These are phyloP conservation scores for Cryphonectria carpinicola DNA, from an alignment of 2,329 filamentous ascomycete species.

Conservation along the genomic window DNA sequence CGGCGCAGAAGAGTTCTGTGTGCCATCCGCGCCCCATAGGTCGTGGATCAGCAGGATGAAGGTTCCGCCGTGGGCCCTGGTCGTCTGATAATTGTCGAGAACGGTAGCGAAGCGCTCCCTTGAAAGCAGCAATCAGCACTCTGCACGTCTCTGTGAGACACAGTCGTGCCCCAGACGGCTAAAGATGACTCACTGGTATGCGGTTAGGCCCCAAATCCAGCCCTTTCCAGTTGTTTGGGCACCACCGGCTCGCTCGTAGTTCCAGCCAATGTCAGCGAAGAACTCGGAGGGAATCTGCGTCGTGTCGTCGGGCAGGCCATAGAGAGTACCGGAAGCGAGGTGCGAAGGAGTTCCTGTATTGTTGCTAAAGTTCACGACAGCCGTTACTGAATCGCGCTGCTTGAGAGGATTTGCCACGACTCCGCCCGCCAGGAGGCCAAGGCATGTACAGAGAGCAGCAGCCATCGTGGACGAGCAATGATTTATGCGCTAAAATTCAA, in stretches of 20 bases:
- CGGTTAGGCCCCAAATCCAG: constrained; percentile 29
- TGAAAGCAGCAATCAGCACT: background rate
- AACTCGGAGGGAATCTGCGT: constrained; percentile 31
- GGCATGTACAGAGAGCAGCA: background rate
- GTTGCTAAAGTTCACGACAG: constrained; percentile 30
- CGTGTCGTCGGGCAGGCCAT: constrained; percentile 32
- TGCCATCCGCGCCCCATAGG: constrained; percentile 52
- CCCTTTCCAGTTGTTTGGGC: constrained; percentile 30
- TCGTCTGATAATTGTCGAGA: constrained; percentile 49
- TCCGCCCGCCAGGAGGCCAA: constrained; percentile 13
- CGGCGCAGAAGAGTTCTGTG: constrained; percentile 39
- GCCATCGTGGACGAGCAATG: constrained; percentile 5
- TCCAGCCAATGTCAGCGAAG: constrained; percentile 33
- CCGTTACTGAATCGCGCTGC: constrained; percentile 25
- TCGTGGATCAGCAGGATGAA: constrained; percentile 53
- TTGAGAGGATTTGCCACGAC: constrained; percentile 11
- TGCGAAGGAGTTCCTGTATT: constrained; percentile 30
- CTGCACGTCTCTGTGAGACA: background rate
- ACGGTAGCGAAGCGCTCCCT: constrained; percentile 45
- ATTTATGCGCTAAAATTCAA: background rate
- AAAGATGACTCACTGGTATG: constrained; percentile 24
- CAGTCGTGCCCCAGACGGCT: background rate
- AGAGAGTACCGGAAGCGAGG: constrained; percentile 33
- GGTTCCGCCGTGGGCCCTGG: constrained; percentile 44
- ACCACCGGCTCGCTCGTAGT: constrained; percentile 32